A percentile compares a stretch with the other conserved stretches of the same genome.
phyloP scores from a whole-genome alignment of 768 basidiomycete genomes.

The Lactarius sanguifluus region DNA sequence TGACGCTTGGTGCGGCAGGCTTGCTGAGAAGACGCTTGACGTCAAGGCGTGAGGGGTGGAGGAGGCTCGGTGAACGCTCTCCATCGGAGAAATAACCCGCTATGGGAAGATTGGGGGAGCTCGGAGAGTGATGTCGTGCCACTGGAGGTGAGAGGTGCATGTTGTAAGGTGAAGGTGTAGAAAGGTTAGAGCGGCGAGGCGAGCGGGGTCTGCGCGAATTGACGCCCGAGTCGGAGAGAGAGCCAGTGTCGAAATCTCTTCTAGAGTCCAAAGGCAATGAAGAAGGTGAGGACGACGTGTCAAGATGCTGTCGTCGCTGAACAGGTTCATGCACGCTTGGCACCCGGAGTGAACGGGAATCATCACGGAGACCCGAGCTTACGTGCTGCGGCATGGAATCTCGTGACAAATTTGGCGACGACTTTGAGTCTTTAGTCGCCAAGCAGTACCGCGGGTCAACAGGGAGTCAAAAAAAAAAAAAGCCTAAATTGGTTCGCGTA shows the following conservation, averaged over 20 bases:
- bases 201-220: conserved; percentile 6
- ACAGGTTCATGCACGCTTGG: not conserved
- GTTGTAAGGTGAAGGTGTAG: not conserved
- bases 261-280: conserved; percentile 3
- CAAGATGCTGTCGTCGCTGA: not conserved
- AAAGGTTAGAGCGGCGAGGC: conserved; percentile 1
- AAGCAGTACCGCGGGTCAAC: not conserved
- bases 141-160: conserved; percentile 8
- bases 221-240: conserved; percentile 26
- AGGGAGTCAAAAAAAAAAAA: not conserved
- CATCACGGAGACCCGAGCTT: not conserved
- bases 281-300: not conserved
- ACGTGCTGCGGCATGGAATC: not conserved
- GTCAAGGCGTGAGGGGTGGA: conserved; percentile 25
- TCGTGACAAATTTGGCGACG: not conserved
- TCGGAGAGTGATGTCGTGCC: conserved; percentile 20
- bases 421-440: conserved; percentile 11
- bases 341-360: not conserved
- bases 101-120: conserved; percentile 18
- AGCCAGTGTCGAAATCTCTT: conserved; percentile 14
- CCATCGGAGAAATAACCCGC: conserved; percentile 27
- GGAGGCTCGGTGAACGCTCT: conserved; percentile 22
- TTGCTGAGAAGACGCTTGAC: conserved; percentile 31
- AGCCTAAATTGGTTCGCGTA: not conserved
- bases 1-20: conserved; percentile 27